Evolutionary conservation across 2,329 filamentous ascomycete species (phyloP).

Genomic region (Leptographium galeiforme): DNA sequence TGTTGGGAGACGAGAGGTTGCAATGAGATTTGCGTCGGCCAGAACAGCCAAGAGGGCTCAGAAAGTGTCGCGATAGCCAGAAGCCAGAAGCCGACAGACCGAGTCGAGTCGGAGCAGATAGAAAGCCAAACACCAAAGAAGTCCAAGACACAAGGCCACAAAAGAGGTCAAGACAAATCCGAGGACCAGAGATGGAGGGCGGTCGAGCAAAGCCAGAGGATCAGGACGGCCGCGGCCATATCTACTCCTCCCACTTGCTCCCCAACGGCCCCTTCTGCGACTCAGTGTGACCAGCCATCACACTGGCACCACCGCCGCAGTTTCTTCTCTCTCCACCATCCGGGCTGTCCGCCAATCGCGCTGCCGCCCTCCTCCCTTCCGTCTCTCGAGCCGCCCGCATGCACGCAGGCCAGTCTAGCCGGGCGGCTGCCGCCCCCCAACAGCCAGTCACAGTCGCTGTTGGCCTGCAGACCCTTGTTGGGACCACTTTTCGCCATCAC

Average conservation of each 20-base stretch:
- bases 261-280: neutral
- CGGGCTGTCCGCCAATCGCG: neutral
- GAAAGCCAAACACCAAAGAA: too few species aligned
- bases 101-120: too few species aligned
- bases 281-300: too few species aligned
- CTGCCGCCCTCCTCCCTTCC: neutral
- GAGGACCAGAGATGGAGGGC: neutral
- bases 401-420: neutral
- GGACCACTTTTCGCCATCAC: neutral
- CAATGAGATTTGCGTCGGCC: neutral
- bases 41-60: too few species aligned
- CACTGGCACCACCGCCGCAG: neutral
- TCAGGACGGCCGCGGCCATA: neutral
- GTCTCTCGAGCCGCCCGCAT: neutral
- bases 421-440: neutral
- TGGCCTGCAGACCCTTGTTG: neutral
- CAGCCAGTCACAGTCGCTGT: neutral
- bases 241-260: neutral
- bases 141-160: too few species aligned
- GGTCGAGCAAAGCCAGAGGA: neutral
- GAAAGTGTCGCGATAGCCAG: too few species aligned
- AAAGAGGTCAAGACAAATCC: too few species aligned
- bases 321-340: neutral
- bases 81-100: too few species aligned
- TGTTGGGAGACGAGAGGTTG: constrained; percentile 16